Base-by-base conservation (phyloP, 2,329 filamentous ascomycete genomes). In the Davidsoniella eucalypti region DNA sequence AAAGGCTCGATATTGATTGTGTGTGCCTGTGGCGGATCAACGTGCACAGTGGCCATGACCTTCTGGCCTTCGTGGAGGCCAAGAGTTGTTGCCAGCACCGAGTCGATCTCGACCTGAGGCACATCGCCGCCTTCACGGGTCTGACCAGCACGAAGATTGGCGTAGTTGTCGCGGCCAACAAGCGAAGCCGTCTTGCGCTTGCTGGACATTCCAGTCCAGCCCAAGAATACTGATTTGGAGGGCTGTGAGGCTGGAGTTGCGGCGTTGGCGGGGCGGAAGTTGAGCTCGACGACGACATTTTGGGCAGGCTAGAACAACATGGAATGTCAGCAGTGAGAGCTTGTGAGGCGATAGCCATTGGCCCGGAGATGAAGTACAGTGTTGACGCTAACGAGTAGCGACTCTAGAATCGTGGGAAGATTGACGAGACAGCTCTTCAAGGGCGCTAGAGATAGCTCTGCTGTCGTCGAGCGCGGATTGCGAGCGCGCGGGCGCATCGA, bases 161-260 rank as follows among this genome's bases (percentile, higher is more conserved):
- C 76, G 57, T 87, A 73, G 1, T 85, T 83, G 60, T 92, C 84
- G 57, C 82, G 78, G 51, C 77, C 74, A 25, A 92, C 78, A 25
- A 88, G 73, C 0, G 85, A 76, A 10, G 80, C 77, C 57, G 84
- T 69, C 63, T 80, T 84, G 60, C 85, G 79, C 72, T 88, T 93
- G 70, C 88, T 95, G 56, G 87, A 84, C 86, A 98, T 93, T 58
- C 92, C 92, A 9, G 92, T 95, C 92, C 92, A 98, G 63, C 92
- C 92, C 53, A 94, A 72, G 62, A 84, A 98, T 58, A 93, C 72
- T 44, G 85, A 93, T 59, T 74, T 76, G 57, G 78, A 26, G 7
- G 40, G 21, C 9, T 47, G 44, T 3, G 44, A 47, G 76, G 49
- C 68, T 65, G 5, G 68, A 61, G 47, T 70, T 39, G 71, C 63